phyloP scores from a whole-genome alignment of 345 rosid genomes.

The Viola odorata region DNA sequence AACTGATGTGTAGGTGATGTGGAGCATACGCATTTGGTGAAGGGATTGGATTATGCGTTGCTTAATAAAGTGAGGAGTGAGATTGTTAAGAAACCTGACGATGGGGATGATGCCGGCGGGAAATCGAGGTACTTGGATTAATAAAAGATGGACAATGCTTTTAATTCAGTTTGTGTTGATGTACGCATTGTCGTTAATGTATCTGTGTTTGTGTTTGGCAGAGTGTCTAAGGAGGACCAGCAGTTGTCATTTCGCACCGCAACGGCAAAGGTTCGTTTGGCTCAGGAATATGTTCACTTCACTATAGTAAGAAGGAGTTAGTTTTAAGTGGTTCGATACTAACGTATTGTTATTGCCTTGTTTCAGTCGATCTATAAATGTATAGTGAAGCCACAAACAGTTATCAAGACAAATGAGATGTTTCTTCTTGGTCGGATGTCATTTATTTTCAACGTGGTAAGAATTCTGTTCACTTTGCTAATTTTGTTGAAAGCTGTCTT shows the following conservation, averaged over 20 bases:
- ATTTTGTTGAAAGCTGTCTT: not conserved
- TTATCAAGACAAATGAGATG: constrained; percentile 86
- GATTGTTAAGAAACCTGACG: constrained; percentile 82
- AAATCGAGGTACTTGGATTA: constrained; percentile 48
- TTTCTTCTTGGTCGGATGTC: constrained; percentile 95
- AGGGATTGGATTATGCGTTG: constrained; percentile 91
- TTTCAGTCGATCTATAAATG: constrained; percentile 84
- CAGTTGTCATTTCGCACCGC: constrained; percentile 78
- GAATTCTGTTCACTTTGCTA: constrained; percentile 5
- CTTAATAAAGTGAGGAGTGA: constrained; percentile 89
- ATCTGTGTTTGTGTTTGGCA: constrained; percentile 16
- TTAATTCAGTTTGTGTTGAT: not conserved
- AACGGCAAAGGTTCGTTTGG: constrained; percentile 60
- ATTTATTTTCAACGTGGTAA: constrained; percentile 78
- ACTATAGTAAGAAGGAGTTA: not conserved
- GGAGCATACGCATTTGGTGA: constrained; percentile 96
- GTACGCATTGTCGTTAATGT: not conserved
- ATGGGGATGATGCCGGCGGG: constrained; percentile 52
- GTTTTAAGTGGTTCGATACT: constrained; percentile 4
- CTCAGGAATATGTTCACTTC: too few species aligned
- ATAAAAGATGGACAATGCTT: not conserved
- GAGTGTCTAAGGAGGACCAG: constrained; percentile 67
- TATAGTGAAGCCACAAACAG: constrained; percentile 85
- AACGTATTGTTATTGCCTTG: constrained; percentile 3
- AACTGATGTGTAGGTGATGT: constrained; percentile 59